Evolutionary conservation across 176 grass and related monocot species (phyloP), one percentile per base, ranked within the genome.

Genomic region (Juncus effusus): DNA sequence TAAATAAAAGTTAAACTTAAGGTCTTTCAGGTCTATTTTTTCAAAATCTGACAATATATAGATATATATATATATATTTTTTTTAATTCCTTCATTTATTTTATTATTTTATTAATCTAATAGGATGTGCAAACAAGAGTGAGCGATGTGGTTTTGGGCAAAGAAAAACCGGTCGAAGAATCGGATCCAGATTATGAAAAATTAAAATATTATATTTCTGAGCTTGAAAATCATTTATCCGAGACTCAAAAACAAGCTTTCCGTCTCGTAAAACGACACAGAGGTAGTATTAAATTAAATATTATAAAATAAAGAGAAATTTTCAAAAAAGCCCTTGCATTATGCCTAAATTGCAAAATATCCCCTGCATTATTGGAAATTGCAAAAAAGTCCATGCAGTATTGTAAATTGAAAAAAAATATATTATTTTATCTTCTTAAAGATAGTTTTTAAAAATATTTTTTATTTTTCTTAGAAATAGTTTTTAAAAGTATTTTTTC

Each of bases 81-180:
- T 28, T 28, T 28, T 28, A 28, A 28, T 28, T 28, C 19, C 19
- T 28, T 28, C 19, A 28, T 28, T 28, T 28, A 28, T 28, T 13
- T 70, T 4, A 52, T 35, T 3, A 1, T 64, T 76, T 76, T 81
- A 41, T 54, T 6, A 69, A 39, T 13, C 54, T 74, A 51, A 36
- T 75, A 97, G 83, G 95, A 94, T 74, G 89, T 90, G 57, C 89
- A 90, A 38, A 80, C 95, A 74, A 99, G 87, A 76, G 95, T 99
- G 52, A 94, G 83, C 63, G 89, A 99, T 79, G 89, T 99, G 62
- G 89, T 99, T 77, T 69, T 99, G 62, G 95, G 95, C 35, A 99
- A 99, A 80, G 89, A 99, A 84, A 99, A 99, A 67, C 95, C 89
- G 57, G 79, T 94, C 39, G 95, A 99, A 73, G 95, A 99, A 62